Percentiles rank a stretch among this genome's conserved stretches.
Evolutionary conservation across 1,139 yeast species (phyloP).

Genomic region (Nakaseomyces kungkrabaensis): DNA sequence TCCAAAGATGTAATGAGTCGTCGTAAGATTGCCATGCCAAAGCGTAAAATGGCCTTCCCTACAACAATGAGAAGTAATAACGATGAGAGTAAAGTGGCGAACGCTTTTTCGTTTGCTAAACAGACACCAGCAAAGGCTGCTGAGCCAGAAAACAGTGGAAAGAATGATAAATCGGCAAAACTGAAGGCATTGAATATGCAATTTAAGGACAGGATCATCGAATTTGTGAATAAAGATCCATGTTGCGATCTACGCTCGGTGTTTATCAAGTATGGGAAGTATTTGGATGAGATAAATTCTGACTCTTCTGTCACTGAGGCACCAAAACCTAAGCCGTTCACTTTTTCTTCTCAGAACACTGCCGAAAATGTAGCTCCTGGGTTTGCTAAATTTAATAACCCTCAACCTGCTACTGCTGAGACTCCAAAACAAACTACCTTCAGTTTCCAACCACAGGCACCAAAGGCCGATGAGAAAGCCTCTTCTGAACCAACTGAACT

Average conservation of each 20-base stretch:
- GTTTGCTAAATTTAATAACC: background rate
- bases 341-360: background rate
- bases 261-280: conserved; percentile 51
- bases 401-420: conserved; percentile 6
- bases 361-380: background rate
- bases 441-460: conserved; percentile 2
- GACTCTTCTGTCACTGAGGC: background rate
- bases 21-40: conserved; percentile 60
- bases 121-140: background rate
- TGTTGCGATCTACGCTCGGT: conserved; percentile 50
- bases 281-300: conserved; percentile 18
- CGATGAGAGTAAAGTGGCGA: conserved; percentile 14
- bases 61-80: conserved; percentile 3
- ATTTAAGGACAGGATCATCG: conserved; percentile 44
- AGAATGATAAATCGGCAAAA: conserved; percentile 27
- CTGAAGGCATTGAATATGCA: conserved; percentile 61
- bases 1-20: conserved; percentile 53
- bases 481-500: background rate
- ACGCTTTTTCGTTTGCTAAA: conserved; percentile 12
- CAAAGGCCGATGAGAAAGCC: background rate
- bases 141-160: background rate
- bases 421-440: background rate
- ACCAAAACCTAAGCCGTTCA: background rate
- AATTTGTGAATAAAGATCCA: conserved; percentile 37
- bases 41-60: conserved; percentile 24